Evolutionary conservation across 257 asterid genomes (phyloP).

Genomic region (Salvia hispanica): DNA sequence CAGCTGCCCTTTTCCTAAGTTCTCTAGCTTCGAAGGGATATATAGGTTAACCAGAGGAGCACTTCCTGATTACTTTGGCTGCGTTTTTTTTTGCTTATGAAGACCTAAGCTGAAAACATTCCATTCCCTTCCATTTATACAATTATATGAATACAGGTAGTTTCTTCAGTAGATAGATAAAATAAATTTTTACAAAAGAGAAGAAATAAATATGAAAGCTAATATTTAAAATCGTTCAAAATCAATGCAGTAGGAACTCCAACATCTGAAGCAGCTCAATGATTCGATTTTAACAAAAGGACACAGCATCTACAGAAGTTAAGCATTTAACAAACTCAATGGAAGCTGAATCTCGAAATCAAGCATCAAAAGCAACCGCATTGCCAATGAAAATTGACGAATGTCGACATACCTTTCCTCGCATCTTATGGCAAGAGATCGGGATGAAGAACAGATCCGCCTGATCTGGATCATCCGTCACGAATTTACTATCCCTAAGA

Average conservation of each 20-base stretch:
- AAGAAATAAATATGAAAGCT: background rate
- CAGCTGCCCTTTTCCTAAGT: too few species aligned
- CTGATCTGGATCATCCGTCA: slow-evolving; percentile 77
- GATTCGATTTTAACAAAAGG: background rate
- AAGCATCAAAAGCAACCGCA: slow-evolving; percentile 1
- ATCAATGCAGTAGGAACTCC: slow-evolving; percentile 2
- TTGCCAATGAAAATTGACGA: slow-evolving; percentile 5
- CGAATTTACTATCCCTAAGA: slow-evolving; percentile 77
- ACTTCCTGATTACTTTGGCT: too few species aligned
- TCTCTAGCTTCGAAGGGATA: too few species aligned
- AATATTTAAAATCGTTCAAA: background rate
- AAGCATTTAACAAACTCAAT: slow-evolving; percentile 18
- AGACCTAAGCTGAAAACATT: too few species aligned
- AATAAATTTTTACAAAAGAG: background rate
- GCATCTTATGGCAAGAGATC: slow-evolving; percentile 97
- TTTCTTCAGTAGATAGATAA: background rate
- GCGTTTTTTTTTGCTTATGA: too few species aligned
- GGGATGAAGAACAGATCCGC: slow-evolving; percentile 97
- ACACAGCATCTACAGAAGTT: slow-evolving; percentile 14
- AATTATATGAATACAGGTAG: too few species aligned
- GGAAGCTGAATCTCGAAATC: too few species aligned
- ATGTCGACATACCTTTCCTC: slow-evolving; percentile 76
- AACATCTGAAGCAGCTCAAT: slow-evolving; percentile 17
- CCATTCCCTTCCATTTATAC: too few species aligned
- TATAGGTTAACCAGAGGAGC: too few species aligned